A percentile compares a stretch with the other conserved stretches of the same genome.
Evolutionary conservation across 345 rosid genomes (phyloP).

Genomic region (Sisymbrium altissimum): DNA sequence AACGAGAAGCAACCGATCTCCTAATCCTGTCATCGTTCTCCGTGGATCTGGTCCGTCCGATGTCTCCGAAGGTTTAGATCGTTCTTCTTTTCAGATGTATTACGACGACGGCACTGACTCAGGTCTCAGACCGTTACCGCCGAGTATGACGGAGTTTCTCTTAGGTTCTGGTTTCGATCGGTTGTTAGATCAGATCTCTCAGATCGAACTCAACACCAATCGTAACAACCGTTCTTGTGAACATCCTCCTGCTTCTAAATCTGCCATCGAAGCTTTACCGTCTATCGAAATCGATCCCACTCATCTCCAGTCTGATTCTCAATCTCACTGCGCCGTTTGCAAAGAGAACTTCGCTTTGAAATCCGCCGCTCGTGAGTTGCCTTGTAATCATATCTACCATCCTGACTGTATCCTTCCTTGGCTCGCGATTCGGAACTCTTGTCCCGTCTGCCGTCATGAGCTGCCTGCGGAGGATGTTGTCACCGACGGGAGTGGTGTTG

Average conservation of each 20-base stretch:
- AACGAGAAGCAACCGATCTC: slow-evolving; percentile 47
- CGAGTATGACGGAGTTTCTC: slow-evolving; percentile 78
- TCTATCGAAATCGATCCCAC: slow-evolving; percentile 41
- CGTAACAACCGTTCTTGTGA: slow-evolving; percentile 49
- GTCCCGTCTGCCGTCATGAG: slow-evolving; percentile 94
- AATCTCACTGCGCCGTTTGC: slow-evolving; percentile 85
- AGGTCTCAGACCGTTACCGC: slow-evolving; percentile 76
- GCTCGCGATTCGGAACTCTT: slow-evolving; percentile 79
- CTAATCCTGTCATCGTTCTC: slow-evolving; percentile 78
- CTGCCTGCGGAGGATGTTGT: slow-evolving; percentile 42
- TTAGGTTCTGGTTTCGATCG: slow-evolving; percentile 89
- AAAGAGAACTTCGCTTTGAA: slow-evolving; percentile 72
- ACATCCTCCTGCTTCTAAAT: slow-evolving; percentile 80
- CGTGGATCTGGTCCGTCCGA: slow-evolving; percentile 51
- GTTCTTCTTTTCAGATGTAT: slow-evolving; percentile 58
- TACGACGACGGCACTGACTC: slow-evolving; percentile 84
- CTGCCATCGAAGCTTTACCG: slow-evolving; percentile 85
- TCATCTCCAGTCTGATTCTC: slow-evolving; percentile 50
- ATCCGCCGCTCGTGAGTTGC: slow-evolving; percentile 81
- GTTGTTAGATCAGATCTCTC: slow-evolving; percentile 70
- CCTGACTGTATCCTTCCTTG: slow-evolving; percentile 90
- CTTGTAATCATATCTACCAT: slow-evolving; percentile 90
- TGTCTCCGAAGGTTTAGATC: slow-evolving; percentile 31
- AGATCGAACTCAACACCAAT: slow-evolving; percentile 62
- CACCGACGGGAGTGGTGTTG: not conserved